Evolutionary conservation across 2,329 filamentous ascomycete genomes (phyloP), one percentile per base, ranked within the genome.

Genomic region (Didymella segeticola): DNA sequence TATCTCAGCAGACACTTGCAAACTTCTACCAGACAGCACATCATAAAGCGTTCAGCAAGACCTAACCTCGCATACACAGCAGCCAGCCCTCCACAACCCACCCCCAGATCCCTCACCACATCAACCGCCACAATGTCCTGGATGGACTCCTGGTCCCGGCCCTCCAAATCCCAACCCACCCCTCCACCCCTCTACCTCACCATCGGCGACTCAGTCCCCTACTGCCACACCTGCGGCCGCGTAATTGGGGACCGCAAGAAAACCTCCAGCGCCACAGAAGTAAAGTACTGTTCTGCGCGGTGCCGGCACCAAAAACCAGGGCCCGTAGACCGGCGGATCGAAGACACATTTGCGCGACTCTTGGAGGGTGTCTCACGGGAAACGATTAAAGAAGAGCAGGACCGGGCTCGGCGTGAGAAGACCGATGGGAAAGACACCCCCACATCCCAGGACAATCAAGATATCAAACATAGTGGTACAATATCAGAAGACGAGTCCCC

Each of bases 241-340:
- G 77, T 83, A 2, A 84, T 85, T 31, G 78, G 80, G 58, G 67
- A 70, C 65, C 55, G 63, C 25, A 70, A 71, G 19, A 75, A 75
- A 39, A 64, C 62, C 2, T 61, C 69, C 15, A 57, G 69, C 5
- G 63, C 69, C n/a, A 61, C 69, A 22, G 62, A 70, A 34, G 68
- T 78, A 26, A 85, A 84, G 57, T 87, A 85, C 73, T 86, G 84
- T 71, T 86, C 83, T 0, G 74, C 79, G 38, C 74, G 80, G 30
- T 87, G 84, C 59, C 76, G 82, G 17, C 76, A 75, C 27, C 76
- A 77, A 30, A 86, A 84, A 62, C 81, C 80, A 0, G 75, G 78
- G 0, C 74, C 74, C 7, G 56, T 79, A 12, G 84, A 86, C 60
- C 75, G 77, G 2, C 78, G 79, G 50, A 83, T 86, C 36, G 83